phyloP scores from a whole-genome alignment of 73 alveolate species.

The Symbiodinium pilosum region DNA sequence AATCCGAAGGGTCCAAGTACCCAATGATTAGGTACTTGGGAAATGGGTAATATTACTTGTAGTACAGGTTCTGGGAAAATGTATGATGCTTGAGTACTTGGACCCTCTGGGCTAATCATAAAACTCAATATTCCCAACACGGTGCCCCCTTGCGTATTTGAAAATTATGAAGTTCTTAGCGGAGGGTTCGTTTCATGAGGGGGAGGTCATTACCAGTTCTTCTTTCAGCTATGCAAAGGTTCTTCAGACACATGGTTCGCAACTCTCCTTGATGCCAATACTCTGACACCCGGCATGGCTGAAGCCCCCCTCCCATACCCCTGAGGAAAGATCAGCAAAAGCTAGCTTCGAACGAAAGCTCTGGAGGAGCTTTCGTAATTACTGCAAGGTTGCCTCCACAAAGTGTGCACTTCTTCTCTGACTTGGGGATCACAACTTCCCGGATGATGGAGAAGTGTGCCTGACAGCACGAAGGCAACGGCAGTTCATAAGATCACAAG shows the following conservation, averaged over 20 bases:
- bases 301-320: slow-evolving; percentile 97
- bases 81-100: too few species aligned
- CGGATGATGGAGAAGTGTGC: slow-evolving; percentile 99
- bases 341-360: background rate
- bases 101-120: too few species aligned
- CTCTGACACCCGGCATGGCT: slow-evolving; percentile 97
- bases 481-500: too few species aligned
- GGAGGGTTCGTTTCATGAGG: too few species aligned
- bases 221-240: background rate
- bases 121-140: too few species aligned
- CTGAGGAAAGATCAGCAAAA: background rate
- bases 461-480: slow-evolving; percentile 17
- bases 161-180: too few species aligned
- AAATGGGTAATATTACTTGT: too few species aligned
- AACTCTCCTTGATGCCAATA: slow-evolving; percentile 95
- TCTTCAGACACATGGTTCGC: slow-evolving; percentile 42
- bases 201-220: background rate
- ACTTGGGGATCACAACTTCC: slow-evolving; percentile 98
- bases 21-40: too few species aligned
- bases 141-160: too few species aligned
- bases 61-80: too few species aligned
- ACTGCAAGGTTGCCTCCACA: slow-evolving; percentile 96
- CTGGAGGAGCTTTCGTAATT: background rate
- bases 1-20: too few species aligned
- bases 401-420: slow-evolving; percentile 97